Evolutionary conservation across 805 yeast species (phyloP).

Genomic region (Phaffomyces antillensis): DNA sequence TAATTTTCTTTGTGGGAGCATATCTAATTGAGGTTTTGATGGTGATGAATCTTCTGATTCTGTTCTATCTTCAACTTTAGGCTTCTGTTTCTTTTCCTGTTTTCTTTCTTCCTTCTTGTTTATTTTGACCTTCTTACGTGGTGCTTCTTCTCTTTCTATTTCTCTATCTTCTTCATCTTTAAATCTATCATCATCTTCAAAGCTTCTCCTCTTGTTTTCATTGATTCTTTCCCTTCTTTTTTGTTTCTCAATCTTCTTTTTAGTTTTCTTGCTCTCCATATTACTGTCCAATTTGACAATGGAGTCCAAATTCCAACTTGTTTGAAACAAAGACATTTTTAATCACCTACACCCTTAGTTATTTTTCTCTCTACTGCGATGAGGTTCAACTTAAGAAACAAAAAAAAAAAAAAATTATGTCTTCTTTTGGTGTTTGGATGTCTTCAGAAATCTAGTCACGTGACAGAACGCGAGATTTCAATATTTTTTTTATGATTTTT

Average conservation of each 20-base stretch:
- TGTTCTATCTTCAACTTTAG: neutral
- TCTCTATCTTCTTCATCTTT: neutral
- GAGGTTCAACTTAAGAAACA: no score
- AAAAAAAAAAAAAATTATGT: no score
- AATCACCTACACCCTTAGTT: no score
- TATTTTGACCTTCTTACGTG: neutral
- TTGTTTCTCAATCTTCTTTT: constrained; percentile 4
- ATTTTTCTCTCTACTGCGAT: no score
- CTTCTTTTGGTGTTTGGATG: no score
- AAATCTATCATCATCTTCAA: neutral
- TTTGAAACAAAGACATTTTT: no score
- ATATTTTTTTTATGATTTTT: no score
- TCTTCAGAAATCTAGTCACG: no score
- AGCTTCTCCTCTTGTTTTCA: neutral
- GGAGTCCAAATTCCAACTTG: no score
- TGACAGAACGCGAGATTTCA: no score
- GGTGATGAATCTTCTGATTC: constrained; percentile 8
- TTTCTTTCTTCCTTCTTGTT: constrained; percentile 4
- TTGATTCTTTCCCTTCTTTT: neutral
- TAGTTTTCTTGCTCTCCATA: no score
- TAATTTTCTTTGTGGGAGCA: constrained; percentile 36
- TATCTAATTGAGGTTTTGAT: constrained; percentile 12
- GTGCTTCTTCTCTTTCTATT: neutral
- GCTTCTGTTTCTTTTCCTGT: neutral
- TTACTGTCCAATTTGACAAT: no score